Evolutionary conservation across 176 grass and related monocot genomes (phyloP).

Genomic region (Tuctoria greenei): DNA sequence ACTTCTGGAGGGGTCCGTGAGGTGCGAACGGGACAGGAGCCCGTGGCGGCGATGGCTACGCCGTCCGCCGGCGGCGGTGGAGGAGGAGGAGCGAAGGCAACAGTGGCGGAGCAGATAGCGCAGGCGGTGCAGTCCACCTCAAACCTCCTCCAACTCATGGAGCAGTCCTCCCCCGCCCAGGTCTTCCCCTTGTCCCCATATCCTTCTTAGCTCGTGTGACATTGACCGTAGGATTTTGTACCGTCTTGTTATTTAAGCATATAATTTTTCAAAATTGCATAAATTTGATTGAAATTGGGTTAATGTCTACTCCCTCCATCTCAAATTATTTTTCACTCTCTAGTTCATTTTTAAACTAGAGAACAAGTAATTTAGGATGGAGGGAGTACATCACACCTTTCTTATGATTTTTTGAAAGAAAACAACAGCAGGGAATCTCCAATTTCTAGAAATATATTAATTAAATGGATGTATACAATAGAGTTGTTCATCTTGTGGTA

Average conservation of each 20-base stretch:
- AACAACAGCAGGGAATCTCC: no score
- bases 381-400: no score
- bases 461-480: no score
- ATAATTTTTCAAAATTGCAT: background rate
- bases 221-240: background rate
- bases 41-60: constrained; percentile 46
- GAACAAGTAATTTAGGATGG: no score
- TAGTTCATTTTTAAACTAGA: no score
- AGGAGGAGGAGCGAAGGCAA: constrained; percentile 48
- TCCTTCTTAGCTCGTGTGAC: background rate
- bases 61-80: constrained; percentile 3
- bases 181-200: constrained; percentile 20
- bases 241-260: background rate
- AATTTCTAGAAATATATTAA: no score
- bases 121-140: constrained; percentile 92
- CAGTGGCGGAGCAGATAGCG: constrained; percentile 69
- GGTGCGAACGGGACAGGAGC: background rate
- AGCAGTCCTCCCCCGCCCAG: constrained; percentile 86
- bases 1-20: background rate
- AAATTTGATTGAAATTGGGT: background rate
- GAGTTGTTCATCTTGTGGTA: no score
- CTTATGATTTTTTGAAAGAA: no score
- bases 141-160: constrained; percentile 90
- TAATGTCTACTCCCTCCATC: no score
- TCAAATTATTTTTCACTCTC: no score